These are phyloP conservation scores for Silene conica DNA, from an alignment of 148 eudicot genomes.

Conservation along the genomic window DNA sequence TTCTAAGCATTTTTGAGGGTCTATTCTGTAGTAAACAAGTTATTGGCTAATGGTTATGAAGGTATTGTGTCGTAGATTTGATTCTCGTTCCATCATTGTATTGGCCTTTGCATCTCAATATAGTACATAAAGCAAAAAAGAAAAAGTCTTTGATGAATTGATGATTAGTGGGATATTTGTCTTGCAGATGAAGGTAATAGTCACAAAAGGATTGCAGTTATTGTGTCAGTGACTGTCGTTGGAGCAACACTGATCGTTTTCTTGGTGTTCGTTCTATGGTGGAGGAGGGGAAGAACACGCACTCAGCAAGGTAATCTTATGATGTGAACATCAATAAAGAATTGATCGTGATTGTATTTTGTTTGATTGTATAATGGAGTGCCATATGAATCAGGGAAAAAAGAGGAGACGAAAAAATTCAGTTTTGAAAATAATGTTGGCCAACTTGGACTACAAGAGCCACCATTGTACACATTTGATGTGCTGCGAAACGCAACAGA, in stretches of 20 bases:
- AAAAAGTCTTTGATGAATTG: not conserved
- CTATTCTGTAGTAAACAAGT: no score
- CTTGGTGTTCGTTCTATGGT: constrained; percentile 21
- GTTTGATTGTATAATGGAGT: constrained; percentile 2
- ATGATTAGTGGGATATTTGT: constrained; percentile 7
- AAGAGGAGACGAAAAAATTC: constrained; percentile 11
- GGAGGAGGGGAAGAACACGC: not conserved
- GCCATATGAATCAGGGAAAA: constrained; percentile 21
- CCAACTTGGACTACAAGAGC: constrained; percentile 28
- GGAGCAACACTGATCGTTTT: constrained; percentile 16
- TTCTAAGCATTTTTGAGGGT: no score
- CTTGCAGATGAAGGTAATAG: constrained; percentile 19
- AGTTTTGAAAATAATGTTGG: constrained; percentile 19
- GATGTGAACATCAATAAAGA: not conserved
- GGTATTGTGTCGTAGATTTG: not conserved
- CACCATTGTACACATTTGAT: constrained; percentile 32
- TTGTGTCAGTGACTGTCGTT: constrained; percentile 14
- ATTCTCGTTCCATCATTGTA: no score
- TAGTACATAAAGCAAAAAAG: not conserved
- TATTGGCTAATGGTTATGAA: not conserved
- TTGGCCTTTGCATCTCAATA: not conserved
- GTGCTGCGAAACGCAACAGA: constrained; percentile 29
- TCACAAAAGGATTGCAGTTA: constrained; percentile 18
- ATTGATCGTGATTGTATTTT: not conserved
- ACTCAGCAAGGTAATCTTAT: constrained; percentile 25